Percentiles rank a stretch among this genome's conserved stretches.
These are phyloP conservation scores for Neonectria neomacrospora DNA, from an alignment of 2,329 filamentous ascomycete genomes.

Conservation along the genomic window DNA sequence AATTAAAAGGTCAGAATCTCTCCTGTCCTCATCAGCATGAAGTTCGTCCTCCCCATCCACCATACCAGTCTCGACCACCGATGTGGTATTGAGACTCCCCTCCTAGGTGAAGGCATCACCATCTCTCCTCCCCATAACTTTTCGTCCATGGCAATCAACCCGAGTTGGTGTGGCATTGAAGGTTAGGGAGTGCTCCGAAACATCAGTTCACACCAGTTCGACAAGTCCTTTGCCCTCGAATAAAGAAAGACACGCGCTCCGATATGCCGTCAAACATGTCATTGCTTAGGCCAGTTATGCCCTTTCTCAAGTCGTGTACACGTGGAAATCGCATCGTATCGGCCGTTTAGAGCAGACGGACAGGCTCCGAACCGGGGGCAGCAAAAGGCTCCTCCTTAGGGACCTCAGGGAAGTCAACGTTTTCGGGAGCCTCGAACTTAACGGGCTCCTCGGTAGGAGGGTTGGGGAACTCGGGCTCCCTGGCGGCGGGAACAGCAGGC, in stretches of 20 bases:
- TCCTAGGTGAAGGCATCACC: constrained; percentile 28
- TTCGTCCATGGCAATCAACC: constrained; percentile 38
- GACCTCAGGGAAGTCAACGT: constrained; percentile 37
- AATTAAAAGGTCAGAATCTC: constrained; percentile 37
- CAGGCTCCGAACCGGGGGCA: constrained; percentile 39
- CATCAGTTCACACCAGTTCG: constrained; percentile 42
- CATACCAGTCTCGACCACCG: constrained; percentile 4
- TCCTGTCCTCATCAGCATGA: constrained; percentile 17
- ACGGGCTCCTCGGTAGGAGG: constrained; percentile 53
- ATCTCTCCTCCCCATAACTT: constrained; percentile 36
- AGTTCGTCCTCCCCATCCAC: constrained; percentile 12
- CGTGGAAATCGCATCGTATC: constrained; percentile 41
- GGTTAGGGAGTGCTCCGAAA: constrained; percentile 42
- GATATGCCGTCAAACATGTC: constrained; percentile 45
- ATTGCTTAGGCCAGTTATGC: constrained; percentile 43
- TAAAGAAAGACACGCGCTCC: constrained; percentile 43
- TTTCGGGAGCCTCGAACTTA: constrained; percentile 36
- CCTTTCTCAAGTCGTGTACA: constrained; percentile 43
- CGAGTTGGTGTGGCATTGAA: constrained; percentile 43
- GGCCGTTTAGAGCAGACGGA: constrained; percentile 46
- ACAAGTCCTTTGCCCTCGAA: constrained; percentile 39
- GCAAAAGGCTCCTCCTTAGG: constrained; percentile 35
- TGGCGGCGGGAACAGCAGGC: constrained; percentile 28
- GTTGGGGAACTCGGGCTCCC: constrained; percentile 51
- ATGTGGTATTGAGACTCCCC: constrained; percentile 7